A percentile compares a stretch with the other conserved stretches of the same genome.
Evolutionary conservation across 352 stramenopile genomes (phyloP).

Genomic region (Phytopythium aichiense): DNA sequence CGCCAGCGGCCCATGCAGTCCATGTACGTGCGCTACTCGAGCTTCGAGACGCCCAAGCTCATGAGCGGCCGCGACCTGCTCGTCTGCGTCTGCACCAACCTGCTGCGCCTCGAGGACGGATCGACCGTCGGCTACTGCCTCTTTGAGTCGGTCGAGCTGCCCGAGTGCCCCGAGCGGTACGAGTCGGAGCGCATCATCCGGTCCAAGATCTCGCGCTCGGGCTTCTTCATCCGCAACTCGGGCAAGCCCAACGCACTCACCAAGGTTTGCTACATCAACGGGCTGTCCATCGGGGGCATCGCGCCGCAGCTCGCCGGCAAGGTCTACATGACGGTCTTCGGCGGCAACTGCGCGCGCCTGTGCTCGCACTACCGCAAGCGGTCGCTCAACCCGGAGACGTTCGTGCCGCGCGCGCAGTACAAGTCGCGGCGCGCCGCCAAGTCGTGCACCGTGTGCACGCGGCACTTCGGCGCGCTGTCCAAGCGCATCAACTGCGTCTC

Average conservation of each 20-base stretch:
- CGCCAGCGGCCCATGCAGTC: constrained; percentile 22
- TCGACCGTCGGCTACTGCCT: constrained; percentile 57
- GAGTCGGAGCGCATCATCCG: constrained; percentile 26
- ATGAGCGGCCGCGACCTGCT: constrained; percentile 36
- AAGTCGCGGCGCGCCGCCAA: constrained; percentile 16
- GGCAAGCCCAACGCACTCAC: constrained; percentile 25
- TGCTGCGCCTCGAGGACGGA: constrained; percentile 15
- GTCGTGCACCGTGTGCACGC: constrained; percentile 20
- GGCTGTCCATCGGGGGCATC: constrained; percentile 20
- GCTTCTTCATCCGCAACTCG: constrained; percentile 40
- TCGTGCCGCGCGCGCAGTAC: constrained; percentile 26
- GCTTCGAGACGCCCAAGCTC: constrained; percentile 32
- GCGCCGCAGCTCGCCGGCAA: constrained; percentile 20
- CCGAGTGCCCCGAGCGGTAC: constrained; percentile 25
- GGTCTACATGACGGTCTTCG: constrained; percentile 40
- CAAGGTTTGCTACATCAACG: constrained; percentile 51
- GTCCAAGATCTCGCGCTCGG: constrained; percentile 36
- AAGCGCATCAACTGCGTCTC: constrained; percentile 25
- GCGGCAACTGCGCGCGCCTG: constrained; percentile 32
- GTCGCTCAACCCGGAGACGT: constrained; percentile 28
- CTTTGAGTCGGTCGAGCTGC: constrained; percentile 45
- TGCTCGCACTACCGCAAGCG: constrained; percentile 38
- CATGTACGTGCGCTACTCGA: constrained; percentile 31
- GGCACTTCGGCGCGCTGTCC: constrained; percentile 23
- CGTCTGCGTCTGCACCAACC: constrained; percentile 26